Percentiles rank a stretch among this genome's conserved stretches.
Conservation (phyloP, 306 rosid genomes). For the Acacia confusa region DNA sequence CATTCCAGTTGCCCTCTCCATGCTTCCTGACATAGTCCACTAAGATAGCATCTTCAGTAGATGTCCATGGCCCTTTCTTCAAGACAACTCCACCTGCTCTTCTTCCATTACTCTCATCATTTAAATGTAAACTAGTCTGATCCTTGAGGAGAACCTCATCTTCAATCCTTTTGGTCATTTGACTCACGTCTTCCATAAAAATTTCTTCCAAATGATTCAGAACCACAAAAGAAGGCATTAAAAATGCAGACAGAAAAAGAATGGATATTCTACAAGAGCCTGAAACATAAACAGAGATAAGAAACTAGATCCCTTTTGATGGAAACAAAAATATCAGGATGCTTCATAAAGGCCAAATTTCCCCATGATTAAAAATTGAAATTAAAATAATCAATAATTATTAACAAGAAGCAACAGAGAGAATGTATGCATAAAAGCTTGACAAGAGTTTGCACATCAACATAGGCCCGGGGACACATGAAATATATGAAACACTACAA, state of each 20-base stretch:
- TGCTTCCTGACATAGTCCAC: conserved; percentile 81
- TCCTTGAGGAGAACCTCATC: conserved; percentile 53
- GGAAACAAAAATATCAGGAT: not conserved
- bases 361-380: not conserved
- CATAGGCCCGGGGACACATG: no score
- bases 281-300: not conserved
- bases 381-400: not conserved
- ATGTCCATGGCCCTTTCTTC: conserved; percentile 98
- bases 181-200: conserved; percentile 53
- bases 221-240: conserved; percentile 18
- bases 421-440: no score
- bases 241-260: not conserved
- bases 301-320: not conserved
- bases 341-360: not conserved
- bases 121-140: conserved; percentile 42
- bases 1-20: conserved; percentile 99
- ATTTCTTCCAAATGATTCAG: conserved; percentile 42
- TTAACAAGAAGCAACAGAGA: not conserved
- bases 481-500: no score
- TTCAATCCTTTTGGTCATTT: conserved; percentile 51
- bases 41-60: conserved; percentile 83
- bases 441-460: no score
- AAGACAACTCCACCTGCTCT: conserved; percentile 39
- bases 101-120: conserved; percentile 61
- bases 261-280: not conserved